A percentile compares a stretch with the other conserved stretches of the same genome.
Evolutionary conservation across 169 alveolate genomes (phyloP).

Genomic region (Plasmodium berghei): DNA sequence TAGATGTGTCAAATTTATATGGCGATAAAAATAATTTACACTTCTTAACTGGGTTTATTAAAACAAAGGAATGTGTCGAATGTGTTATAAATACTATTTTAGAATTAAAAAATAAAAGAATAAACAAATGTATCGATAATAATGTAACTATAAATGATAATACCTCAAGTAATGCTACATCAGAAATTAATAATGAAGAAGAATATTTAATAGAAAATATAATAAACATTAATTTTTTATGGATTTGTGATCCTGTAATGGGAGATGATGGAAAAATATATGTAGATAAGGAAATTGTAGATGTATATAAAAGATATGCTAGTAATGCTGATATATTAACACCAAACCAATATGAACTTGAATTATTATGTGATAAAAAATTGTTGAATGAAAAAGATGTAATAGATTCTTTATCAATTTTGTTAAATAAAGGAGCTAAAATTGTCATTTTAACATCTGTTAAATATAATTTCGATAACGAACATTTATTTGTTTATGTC

Average conservation of each 20-base stretch:
- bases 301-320: slow-evolving; percentile 26
- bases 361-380: slow-evolving; percentile 49
- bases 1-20: not conserved
- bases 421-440: slow-evolving; percentile 47
- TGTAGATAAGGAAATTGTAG: slow-evolving; percentile 37
- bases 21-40: slow-evolving; percentile 3
- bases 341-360: slow-evolving; percentile 67
- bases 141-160: not conserved
- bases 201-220: slow-evolving; percentile 19
- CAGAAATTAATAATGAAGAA: not conserved
- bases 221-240: slow-evolving; percentile 22
- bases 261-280: slow-evolving; percentile 59
- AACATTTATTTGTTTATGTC: slow-evolving; percentile 41
- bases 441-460: slow-evolving; percentile 58
- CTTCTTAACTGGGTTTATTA: slow-evolving; percentile 57
- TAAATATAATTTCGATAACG: slow-evolving; percentile 23
- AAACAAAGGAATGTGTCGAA: slow-evolving; percentile 54
- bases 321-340: slow-evolving; percentile 47
- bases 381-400: slow-evolving; percentile 47
- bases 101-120: slow-evolving; percentile 16
- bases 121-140: not conserved
- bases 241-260: slow-evolving; percentile 75
- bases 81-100: slow-evolving; percentile 15
- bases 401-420: slow-evolving; percentile 1
- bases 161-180: not conserved